Conservation (phyloP, 805 yeast genomes). For the Tetrapisispora phaffii region DNA sequence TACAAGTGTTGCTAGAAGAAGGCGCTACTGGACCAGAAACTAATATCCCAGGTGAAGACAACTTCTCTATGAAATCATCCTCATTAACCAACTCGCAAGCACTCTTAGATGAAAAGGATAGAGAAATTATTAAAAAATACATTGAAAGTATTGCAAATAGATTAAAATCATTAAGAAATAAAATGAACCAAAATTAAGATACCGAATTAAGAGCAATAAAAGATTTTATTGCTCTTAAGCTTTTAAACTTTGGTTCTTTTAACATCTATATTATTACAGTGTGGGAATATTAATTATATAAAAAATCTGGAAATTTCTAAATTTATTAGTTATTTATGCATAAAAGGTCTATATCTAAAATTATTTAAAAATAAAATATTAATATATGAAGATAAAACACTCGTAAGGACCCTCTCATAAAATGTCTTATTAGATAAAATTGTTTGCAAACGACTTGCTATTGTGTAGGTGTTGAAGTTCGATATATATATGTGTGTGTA, state of each 20-base stretch:
- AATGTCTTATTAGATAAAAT: too few relatives aligned
- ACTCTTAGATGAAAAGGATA: slow-evolving; percentile 64
- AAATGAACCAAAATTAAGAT: slow-evolving; percentile 27
- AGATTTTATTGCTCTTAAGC: too few relatives aligned
- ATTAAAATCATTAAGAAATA: slow-evolving; percentile 57
- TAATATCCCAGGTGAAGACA: slow-evolving; percentile 3
- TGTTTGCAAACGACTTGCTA: too few relatives aligned
- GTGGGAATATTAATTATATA: too few relatives aligned
- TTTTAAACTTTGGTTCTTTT: too few relatives aligned
- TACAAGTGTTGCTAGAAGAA: slow-evolving; percentile 68
- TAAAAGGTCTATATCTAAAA: not conserved
- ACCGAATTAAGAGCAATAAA: slow-evolving; percentile 2
- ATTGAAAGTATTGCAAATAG: slow-evolving; percentile 76
- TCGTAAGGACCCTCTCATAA: too few relatives aligned
- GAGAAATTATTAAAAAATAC: slow-evolving; percentile 66
- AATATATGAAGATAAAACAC: too few relatives aligned
- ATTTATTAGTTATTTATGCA: not conserved
- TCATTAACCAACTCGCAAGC: slow-evolving; percentile 28
- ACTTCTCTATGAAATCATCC: not conserved
- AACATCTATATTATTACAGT: too few relatives aligned
- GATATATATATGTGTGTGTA: too few relatives aligned
- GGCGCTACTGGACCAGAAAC: slow-evolving; percentile 24
- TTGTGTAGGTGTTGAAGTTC: not conserved
- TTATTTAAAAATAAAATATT: too few relatives aligned
- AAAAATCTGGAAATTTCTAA: too few relatives aligned